Evolutionary conservation across 2,329 filamentous ascomycete species (phyloP).

Genomic region (Colletotrichum viniferum): DNA sequence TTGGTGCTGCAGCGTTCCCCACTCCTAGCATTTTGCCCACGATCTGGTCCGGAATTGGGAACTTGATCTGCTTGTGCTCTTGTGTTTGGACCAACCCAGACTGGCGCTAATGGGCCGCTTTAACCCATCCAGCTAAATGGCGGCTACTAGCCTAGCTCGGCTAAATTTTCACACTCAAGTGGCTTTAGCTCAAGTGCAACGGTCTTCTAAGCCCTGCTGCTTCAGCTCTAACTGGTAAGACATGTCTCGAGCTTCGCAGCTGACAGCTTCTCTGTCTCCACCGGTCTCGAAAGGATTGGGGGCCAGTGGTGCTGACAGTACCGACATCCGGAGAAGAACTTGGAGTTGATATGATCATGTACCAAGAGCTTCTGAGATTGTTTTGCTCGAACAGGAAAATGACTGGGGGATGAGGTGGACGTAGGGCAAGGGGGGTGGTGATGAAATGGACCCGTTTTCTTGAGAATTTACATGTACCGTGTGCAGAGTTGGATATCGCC

Average conservation of each 20-base stretch:
- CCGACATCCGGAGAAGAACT: not conserved
- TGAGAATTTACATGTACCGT: not conserved
- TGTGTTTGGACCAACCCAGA: not conserved
- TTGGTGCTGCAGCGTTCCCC: not conserved
- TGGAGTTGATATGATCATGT: not conserved
- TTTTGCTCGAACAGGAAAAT: not conserved
- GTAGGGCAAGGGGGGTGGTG: not conserved
- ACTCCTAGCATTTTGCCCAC: not conserved
- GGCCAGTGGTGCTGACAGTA: fast-evolving
- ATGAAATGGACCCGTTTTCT: not conserved
- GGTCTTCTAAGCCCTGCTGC: not conserved
- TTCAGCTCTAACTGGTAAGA: not conserved
- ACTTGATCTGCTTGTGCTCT: not conserved
- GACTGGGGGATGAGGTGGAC: fast-evolving
- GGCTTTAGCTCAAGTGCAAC: not conserved
- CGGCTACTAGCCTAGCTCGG: not conserved
- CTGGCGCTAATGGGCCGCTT: no score
- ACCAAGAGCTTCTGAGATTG: fast-evolving
- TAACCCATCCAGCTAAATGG: not conserved
- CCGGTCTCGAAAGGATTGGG: not conserved
- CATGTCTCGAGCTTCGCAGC: not conserved
- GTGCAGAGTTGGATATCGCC: not conserved
- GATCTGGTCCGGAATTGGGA: not conserved
- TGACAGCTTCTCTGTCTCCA: not conserved
- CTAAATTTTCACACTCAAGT: not conserved